phyloP scores from a whole-genome alignment of 768 basidiomycete species.

The Cystofilobasidium ferigula region DNA sequence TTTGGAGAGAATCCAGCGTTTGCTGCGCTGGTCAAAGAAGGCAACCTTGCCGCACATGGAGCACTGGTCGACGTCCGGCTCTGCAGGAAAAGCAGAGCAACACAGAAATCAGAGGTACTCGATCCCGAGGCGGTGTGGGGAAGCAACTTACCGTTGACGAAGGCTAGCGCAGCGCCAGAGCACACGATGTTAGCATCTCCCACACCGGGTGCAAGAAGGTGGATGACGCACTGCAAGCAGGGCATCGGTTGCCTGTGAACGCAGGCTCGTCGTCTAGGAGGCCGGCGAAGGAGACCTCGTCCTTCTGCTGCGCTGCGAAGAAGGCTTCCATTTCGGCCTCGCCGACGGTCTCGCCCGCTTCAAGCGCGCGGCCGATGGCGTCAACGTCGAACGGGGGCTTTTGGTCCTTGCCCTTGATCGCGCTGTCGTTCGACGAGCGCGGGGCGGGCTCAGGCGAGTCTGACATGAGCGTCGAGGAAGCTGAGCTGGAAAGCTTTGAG shows the following conservation, averaged over 20 bases:
- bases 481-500: background rate
- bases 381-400: too few species aligned
- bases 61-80: too few species aligned
- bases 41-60: too few species aligned
- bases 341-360: background rate
- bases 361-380: background rate
- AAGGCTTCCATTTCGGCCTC: background rate
- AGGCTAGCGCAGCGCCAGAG: background rate
- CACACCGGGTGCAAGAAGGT: background rate
- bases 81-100: too few species aligned
- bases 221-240: background rate
- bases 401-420: too few species aligned
- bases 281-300: background rate
- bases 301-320: background rate
- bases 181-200: background rate
- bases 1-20: too few species aligned
- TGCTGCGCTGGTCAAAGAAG: too few species aligned
- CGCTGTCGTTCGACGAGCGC: background rate
- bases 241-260: background rate
- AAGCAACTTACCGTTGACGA: slow-evolving; percentile 3
- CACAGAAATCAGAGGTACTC: too few species aligned
- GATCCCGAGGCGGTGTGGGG: too few species aligned
- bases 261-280: background rate
- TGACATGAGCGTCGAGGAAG: background rate
- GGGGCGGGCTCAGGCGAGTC: too few species aligned